A percentile compares a stretch with the other conserved stretches of the same genome.
Conservation (phyloP, 148 eudicot genomes). For the Persicaria maculosa region DNA sequence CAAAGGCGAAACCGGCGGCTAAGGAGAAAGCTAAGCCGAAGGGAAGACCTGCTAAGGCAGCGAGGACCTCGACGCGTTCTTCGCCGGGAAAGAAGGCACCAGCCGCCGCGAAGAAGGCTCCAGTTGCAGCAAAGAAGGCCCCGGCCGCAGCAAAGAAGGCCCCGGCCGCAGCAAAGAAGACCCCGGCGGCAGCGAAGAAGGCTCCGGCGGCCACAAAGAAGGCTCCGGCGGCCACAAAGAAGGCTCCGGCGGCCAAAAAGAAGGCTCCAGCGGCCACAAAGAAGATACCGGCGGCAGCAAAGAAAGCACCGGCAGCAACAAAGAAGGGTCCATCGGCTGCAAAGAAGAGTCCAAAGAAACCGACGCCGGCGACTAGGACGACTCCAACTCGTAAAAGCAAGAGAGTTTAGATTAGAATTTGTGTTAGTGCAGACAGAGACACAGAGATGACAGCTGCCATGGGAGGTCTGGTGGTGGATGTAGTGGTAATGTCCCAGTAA, state of each 20-base stretch:
- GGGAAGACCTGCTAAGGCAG: neutral
- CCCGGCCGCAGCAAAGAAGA: no score
- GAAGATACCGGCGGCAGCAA: no score
- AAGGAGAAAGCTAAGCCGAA: slow-evolving; percentile 11
- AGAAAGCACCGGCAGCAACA: no score
- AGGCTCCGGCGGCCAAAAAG: no score
- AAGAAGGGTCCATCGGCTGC: no score
- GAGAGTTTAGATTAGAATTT: neutral
- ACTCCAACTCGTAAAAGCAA: neutral
- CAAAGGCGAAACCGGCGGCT: neutral
- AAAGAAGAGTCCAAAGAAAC: neutral
- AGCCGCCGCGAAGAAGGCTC: neutral
- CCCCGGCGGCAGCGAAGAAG: no score
- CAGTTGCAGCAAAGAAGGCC: neutral
- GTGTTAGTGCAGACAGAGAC: neutral
- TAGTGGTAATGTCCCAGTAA: neutral
- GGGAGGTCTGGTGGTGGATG: neutral
- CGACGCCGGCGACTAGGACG: slow-evolving; percentile 10
- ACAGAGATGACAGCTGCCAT: no score
- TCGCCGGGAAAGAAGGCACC: slow-evolving; percentile 4
- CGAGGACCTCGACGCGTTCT: slow-evolving; percentile 4
- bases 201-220: no score
- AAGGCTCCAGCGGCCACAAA: no score
- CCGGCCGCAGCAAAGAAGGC: no score
- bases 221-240: no score